Conservation (phyloP, 768 basidiomycete species). For the Mycena albidolilacea region DNA sequence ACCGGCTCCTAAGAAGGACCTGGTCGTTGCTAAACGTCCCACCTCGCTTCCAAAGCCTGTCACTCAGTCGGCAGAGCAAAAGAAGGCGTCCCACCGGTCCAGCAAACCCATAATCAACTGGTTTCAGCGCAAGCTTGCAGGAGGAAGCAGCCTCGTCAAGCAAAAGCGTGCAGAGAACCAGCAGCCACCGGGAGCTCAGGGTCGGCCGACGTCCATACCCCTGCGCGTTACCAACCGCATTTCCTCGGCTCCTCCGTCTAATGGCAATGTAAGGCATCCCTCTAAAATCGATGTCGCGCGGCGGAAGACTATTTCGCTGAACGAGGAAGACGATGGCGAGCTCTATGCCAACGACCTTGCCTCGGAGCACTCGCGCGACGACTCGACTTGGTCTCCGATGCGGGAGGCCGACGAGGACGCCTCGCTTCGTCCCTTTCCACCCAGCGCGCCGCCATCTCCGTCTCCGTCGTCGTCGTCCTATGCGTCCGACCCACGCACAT, state of each 20-base stretch:
- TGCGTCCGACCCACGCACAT: constrained; percentile 85
- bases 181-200: constrained; percentile 38
- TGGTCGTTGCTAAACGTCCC: constrained; percentile 36
- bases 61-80: constrained; percentile 59
- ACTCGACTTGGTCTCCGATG: constrained; percentile 86
- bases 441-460: constrained; percentile 89
- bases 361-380: constrained; percentile 70
- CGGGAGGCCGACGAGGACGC: constrained; percentile 97
- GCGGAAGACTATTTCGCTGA: constrained; percentile 76
- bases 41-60: constrained; percentile 42
- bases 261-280: constrained; percentile 43
- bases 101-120: constrained; percentile 92
- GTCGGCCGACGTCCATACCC: constrained; percentile 45
- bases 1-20: constrained; percentile 44
- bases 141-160: constrained; percentile 62
- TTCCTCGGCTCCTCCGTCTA: constrained; percentile 62
- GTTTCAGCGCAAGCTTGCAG: constrained; percentile 90
- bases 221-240: constrained; percentile 57
- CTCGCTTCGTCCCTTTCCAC: constrained; percentile 90
- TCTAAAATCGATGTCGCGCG: constrained; percentile 53
- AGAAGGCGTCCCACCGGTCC: constrained; percentile 77
- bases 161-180: constrained; percentile 64
- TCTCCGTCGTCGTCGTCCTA: constrained; percentile 90
- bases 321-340: constrained; percentile 67
- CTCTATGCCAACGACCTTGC: constrained; percentile 65